Evolutionary conservation across 768 basidiomycete genomes (phyloP).

Genomic region (Tulasnella sp.): DNA sequence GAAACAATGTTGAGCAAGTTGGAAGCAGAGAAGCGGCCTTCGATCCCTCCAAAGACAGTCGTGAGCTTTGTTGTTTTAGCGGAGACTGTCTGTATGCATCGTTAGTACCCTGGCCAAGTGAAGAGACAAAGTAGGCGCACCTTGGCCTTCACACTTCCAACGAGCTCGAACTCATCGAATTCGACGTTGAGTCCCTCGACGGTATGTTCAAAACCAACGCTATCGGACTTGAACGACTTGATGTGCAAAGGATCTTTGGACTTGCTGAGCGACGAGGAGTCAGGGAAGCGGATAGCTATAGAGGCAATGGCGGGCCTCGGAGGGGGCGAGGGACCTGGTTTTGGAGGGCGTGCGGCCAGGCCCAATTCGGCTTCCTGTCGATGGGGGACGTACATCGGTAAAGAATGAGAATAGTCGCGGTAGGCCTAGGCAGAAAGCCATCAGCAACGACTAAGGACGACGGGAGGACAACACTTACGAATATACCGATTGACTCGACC

Average conservation of each 20-base stretch:
- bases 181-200: not conserved
- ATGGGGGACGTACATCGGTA: not conserved
- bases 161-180: conserved; percentile 5
- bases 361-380: not conserved
- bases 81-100: no score
- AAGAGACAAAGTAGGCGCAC: no score
- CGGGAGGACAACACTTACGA: not conserved
- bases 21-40: conserved; percentile 1
- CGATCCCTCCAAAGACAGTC: not conserved
- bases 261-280: no score
- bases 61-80: not conserved
- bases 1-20: no score
- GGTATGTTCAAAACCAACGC: not conserved
- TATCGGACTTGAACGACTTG: not conserved
- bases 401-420: no score
- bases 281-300: not conserved
- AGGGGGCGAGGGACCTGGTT: not conserved
- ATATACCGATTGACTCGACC: not conserved
- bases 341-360: not conserved
- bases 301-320: not conserved
- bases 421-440: no score
- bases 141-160: not conserved
- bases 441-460: no score
- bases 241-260: not conserved
- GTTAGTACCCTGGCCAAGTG: no score